phyloP scores from a whole-genome alignment of 2,329 filamentous ascomycete species.

The Epichloe sylvatica region DNA sequence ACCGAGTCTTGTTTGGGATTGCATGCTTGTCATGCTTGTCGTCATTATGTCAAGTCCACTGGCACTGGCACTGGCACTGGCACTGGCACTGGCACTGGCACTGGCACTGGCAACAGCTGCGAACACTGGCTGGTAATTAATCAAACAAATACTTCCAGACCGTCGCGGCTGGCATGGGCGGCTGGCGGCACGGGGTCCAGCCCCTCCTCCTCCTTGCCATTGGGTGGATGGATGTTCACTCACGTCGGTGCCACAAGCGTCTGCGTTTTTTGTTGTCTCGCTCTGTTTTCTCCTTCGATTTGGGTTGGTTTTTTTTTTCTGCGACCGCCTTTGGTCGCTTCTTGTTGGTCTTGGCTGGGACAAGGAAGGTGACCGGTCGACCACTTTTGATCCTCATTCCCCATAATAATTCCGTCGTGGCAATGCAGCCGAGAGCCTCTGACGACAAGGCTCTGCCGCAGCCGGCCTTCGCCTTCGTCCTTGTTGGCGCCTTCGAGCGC shows the following conservation, averaged over 20 bases:
- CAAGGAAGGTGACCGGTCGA: too few relatives aligned
- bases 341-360: background rate
- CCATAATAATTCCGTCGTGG: background rate
- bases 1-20: too few relatives aligned
- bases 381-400: background rate
- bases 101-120: too few relatives aligned
- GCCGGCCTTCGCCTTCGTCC: too few relatives aligned
- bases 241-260: conserved; percentile 1
- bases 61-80: too few relatives aligned
- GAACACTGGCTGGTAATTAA: too few relatives aligned
- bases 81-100: too few relatives aligned
- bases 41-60: too few relatives aligned
- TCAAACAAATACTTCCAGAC: too few relatives aligned
- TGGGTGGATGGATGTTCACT: background rate
- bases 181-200: too few relatives aligned
- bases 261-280: conserved; percentile 5
- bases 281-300: conserved; percentile 8
- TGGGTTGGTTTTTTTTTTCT: background rate
- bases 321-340: background rate
- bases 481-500: background rate
- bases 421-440: background rate
- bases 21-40: too few relatives aligned
- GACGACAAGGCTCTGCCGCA: background rate
- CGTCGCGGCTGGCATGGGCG: too few relatives aligned
- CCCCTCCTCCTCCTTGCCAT: background rate